These are phyloP conservation scores for Gracilaria domingensis DNA, from an alignment of 23 red algal genomes.

Conservation along the genomic window DNA sequence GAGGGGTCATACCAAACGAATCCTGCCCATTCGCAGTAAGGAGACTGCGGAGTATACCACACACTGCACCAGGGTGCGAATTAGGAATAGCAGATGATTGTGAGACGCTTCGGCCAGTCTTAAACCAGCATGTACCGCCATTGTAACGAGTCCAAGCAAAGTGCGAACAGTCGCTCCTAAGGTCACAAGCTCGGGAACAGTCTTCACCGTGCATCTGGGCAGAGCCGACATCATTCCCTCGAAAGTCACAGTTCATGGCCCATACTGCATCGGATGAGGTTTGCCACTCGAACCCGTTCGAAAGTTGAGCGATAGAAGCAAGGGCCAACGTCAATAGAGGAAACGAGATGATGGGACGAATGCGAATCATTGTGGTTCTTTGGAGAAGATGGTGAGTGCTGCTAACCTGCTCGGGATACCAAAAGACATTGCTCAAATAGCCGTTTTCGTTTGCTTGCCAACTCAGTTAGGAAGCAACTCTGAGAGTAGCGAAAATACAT, in stretches of 20 bases:
- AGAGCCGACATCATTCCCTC: not conserved
- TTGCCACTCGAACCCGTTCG: not conserved
- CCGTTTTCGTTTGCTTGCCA: too few species aligned
- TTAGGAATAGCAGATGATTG: not conserved
- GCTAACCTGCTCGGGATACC: too few species aligned
- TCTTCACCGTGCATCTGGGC: constrained; percentile 19
- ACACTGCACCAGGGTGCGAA: constrained; percentile 3
- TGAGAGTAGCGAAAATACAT: too few species aligned
- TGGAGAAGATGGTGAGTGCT: too few species aligned
- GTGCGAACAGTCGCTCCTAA: constrained; percentile 11
- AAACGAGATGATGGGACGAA: too few species aligned
- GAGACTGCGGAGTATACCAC: constrained; percentile 7
- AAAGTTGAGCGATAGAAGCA: not conserved
- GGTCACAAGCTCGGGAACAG: constrained; percentile 43
- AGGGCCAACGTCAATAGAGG: too few species aligned
- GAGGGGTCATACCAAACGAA: constrained; percentile 6
- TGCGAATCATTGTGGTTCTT: too few species aligned
- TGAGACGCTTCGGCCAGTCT: constrained; percentile 6
- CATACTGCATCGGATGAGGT: constrained; percentile 36
- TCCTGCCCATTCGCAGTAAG: not conserved
- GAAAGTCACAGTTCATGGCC: constrained; percentile 36
- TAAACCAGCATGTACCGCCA: not conserved
- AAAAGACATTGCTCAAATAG: too few species aligned
- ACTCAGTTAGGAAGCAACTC: not conserved
- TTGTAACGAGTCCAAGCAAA: constrained; percentile 22